A percentile compares a stretch with the other conserved stretches of the same genome.
These are phyloP conservation scores for Aurinia saxatilis DNA, from an alignment of 345 rosid genomes.

Conservation along the genomic window DNA sequence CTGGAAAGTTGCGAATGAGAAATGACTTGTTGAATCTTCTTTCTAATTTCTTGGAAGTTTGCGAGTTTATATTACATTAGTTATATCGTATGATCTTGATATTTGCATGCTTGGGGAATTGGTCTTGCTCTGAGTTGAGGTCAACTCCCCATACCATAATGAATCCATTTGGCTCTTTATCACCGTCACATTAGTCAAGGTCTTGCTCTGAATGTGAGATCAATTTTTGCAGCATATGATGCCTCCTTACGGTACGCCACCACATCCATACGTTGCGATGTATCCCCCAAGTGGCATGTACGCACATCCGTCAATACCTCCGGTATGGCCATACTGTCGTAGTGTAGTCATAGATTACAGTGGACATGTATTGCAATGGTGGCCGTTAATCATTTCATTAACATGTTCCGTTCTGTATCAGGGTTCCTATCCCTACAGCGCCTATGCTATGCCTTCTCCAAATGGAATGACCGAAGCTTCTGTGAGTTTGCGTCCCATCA, in stretches of 20 bases:
- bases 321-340: slow-evolving; percentile 42
- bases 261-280: slow-evolving; percentile 97
- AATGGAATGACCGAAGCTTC: slow-evolving; percentile 81
- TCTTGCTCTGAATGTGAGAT: slow-evolving; percentile 12
- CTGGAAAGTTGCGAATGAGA: neutral
- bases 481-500: slow-evolving; percentile 38
- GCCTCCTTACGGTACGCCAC: slow-evolving; percentile 98
- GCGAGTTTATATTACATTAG: neutral
- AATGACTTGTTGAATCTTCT: neutral
- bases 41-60: neutral
- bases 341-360: neutral
- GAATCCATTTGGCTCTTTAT: neutral
- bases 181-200: neutral
- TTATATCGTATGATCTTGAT: neutral
- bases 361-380: slow-evolving; percentile 1
- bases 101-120: neutral
- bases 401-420: slow-evolving; percentile 22
- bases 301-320: slow-evolving; percentile 91
- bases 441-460: slow-evolving; percentile 93
- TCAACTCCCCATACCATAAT: neutral
- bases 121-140: neutral
- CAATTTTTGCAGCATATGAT: slow-evolving; percentile 68
- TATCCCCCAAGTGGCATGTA: slow-evolving; percentile 97
- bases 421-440: slow-evolving; percentile 97
- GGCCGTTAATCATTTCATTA: neutral